A percentile compares a stretch with the other conserved stretches of the same genome.
These are phyloP conservation scores for Nakaseomyces nivariensis DNA, from an alignment of 1,139 yeast genomes.

Conservation along the genomic window DNA sequence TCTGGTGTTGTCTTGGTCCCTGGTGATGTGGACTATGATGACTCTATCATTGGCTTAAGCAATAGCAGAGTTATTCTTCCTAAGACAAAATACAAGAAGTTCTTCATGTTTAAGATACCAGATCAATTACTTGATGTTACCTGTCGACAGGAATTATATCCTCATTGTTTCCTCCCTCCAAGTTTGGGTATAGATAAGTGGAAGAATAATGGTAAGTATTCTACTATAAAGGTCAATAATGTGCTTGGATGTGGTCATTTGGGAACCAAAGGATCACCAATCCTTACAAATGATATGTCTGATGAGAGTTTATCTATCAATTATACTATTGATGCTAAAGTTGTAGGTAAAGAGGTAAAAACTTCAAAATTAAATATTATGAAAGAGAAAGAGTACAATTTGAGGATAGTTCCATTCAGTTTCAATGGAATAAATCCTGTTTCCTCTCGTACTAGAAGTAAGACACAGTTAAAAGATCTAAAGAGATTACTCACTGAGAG, in stretches of 20 bases:
- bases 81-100: constrained; percentile 46
- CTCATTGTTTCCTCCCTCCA: constrained; percentile 55
- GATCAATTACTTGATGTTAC: constrained; percentile 43
- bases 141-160: constrained; percentile 43
- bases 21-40: constrained; percentile 40
- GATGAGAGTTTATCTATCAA: constrained; percentile 21
- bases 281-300: constrained; percentile 30
- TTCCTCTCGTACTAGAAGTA: neutral
- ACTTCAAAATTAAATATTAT: constrained; percentile 17
- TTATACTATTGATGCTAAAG: constrained; percentile 25
- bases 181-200: constrained; percentile 48
- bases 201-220: constrained; percentile 27
- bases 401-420: constrained; percentile 32
- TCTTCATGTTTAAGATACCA: constrained; percentile 55
- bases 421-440: constrained; percentile 14
- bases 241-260: constrained; percentile 34
- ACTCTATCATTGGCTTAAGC: constrained; percentile 42
- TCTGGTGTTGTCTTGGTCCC: constrained; percentile 42
- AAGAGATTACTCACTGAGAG: constrained; percentile 13
- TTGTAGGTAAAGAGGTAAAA: constrained; percentile 20
- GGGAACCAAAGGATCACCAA: constrained; percentile 31
- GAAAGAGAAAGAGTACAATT: constrained; percentile 23
- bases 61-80: constrained; percentile 43
- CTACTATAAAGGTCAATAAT: constrained; percentile 24
- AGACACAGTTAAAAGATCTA: constrained; percentile 12